Percentiles rank a stretch among this genome's conserved stretches.
phyloP scores from a whole-genome alignment of 1,139 yeast genomes.

The Yamadazyma mexicana region DNA sequence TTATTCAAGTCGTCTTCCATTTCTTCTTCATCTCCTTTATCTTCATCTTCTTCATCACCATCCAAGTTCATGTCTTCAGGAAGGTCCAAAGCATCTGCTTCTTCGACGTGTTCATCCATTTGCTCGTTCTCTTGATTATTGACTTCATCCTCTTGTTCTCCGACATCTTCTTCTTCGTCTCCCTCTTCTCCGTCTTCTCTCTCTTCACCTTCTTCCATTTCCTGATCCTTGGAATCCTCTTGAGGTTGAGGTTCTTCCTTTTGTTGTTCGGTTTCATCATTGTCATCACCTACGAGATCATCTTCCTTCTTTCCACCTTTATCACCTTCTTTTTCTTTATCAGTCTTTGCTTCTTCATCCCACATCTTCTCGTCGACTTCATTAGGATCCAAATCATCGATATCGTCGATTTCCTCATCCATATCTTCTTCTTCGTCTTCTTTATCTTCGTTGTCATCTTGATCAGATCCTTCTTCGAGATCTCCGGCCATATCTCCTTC shows the following conservation, averaged over 20 bases:
- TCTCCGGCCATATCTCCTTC: slow-evolving; percentile 98
- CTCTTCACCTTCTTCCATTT: slow-evolving; percentile 39
- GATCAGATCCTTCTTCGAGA: slow-evolving; percentile 75
- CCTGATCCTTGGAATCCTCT: slow-evolving; percentile 33
- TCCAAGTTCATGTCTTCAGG: slow-evolving; percentile 88
- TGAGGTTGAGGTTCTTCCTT: slow-evolving; percentile 27
- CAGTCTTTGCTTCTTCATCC: slow-evolving; percentile 85
- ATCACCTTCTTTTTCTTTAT: slow-evolving; percentile 73
- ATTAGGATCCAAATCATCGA: slow-evolving; percentile 90
- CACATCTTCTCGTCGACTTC: slow-evolving; percentile 98
- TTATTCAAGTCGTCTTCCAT: slow-evolving; percentile 30
- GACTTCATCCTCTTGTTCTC: slow-evolving; percentile 78
- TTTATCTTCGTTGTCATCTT: slow-evolving; percentile 52
- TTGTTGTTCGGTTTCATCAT: slow-evolving; percentile 35
- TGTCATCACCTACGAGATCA: slow-evolving; percentile 39
- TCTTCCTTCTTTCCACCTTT: slow-evolving; percentile 40
- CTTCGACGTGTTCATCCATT: slow-evolving; percentile 71
- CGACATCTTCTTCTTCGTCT: slow-evolving; percentile 64
- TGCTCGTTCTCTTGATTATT: slow-evolving; percentile 71
- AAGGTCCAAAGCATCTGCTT: slow-evolving; percentile 75
- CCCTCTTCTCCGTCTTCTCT: slow-evolving; percentile 42
- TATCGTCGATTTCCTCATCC: slow-evolving; percentile 88
- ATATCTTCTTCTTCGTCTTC: slow-evolving; percentile 57
- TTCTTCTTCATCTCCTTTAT: slow-evolving; percentile 30
- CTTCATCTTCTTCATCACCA: slow-evolving; percentile 61